Percentiles rank a stretch among this genome's conserved stretches.
Evolutionary conservation across 495 filamentous ascomycete species (phyloP).

Genomic region (Talaromyces ruber): DNA sequence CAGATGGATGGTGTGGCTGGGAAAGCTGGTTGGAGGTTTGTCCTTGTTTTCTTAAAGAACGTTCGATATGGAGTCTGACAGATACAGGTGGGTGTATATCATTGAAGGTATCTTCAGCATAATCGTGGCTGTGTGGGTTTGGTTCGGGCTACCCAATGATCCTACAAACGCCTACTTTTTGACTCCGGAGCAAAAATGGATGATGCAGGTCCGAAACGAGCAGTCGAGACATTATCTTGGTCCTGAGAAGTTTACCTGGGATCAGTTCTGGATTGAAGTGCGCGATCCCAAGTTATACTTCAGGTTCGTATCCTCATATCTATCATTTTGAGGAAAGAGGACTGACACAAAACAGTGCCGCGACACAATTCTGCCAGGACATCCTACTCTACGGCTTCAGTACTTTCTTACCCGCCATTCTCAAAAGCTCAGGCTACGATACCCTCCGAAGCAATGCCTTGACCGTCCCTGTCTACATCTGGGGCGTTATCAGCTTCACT

Average conservation of each 20-base stretch:
- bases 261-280: slow-evolving; percentile 36
- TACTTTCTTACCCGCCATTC: slow-evolving; percentile 51
- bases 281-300: slow-evolving; percentile 31
- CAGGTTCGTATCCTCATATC: not conserved
- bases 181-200: slow-evolving; percentile 37
- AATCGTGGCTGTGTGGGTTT: slow-evolving; percentile 38
- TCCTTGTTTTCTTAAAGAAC: not conserved
- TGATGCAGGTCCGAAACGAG: slow-evolving; percentile 40
- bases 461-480: slow-evolving; percentile 37
- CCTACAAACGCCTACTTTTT: slow-evolving; percentile 45
- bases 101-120: slow-evolving; percentile 48
- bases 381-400: slow-evolving; percentile 51
- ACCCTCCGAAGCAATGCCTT: slow-evolving; percentile 38
- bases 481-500: slow-evolving; percentile 33
- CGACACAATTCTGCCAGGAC: slow-evolving; percentile 45
- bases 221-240: slow-evolving; percentile 35
- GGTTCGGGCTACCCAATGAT: slow-evolving; percentile 49
- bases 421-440: slow-evolving; percentile 42
- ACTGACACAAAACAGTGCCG: slow-evolving; percentile 16
- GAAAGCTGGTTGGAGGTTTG: slow-evolving; percentile 33
- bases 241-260: slow-evolving; percentile 42
- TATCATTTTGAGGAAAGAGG: not conserved
- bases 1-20: slow-evolving; percentile 36
- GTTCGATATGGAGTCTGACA: not conserved
- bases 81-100: slow-evolving; percentile 38